phyloP scores from a whole-genome alignment of 1,284 basidiomycete genomes.

The Ganoderma meredithae region DNA sequence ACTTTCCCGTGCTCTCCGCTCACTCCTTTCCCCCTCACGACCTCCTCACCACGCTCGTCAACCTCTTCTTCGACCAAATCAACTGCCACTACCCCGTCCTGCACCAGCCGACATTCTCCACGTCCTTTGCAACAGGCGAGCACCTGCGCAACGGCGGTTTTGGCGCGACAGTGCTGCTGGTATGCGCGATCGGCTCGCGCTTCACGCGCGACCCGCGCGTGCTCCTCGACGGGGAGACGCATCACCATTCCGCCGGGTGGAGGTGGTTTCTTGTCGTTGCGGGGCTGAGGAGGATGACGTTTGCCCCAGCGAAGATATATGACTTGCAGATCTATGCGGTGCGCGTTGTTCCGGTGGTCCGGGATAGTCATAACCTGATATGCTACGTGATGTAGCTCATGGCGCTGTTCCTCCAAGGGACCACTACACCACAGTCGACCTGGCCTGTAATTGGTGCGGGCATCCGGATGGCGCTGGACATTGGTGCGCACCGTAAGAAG shows the following conservation, averaged over 20 bases:
- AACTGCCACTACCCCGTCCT: slow-evolving; percentile 76
- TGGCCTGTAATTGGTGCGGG: slow-evolving; percentile 61
- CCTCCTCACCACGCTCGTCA: slow-evolving; percentile 65
- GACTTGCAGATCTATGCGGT: slow-evolving; percentile 70
- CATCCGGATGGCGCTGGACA: slow-evolving; percentile 54
- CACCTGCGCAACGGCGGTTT: slow-evolving; percentile 68
- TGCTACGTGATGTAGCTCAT: slow-evolving; percentile 9
- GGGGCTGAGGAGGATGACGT: slow-evolving; percentile 59
- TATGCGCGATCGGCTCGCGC: slow-evolving; percentile 78
- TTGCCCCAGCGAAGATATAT: slow-evolving; percentile 64
- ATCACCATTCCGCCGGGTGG: slow-evolving; percentile 75
- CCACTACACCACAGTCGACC: slow-evolving; percentile 54
- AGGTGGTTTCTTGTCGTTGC: slow-evolving; percentile 73
- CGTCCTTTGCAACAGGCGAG: slow-evolving; percentile 56
- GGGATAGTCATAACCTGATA: no score
- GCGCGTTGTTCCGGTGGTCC: background rate
- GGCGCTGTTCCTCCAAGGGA: slow-evolving; percentile 47
- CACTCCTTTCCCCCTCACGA: slow-evolving; percentile 64
- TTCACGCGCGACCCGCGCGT: slow-evolving; percentile 74
- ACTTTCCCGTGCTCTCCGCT: slow-evolving; percentile 28
- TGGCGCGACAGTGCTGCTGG: slow-evolving; percentile 72
- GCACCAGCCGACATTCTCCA: slow-evolving; percentile 80
- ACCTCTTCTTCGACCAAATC: slow-evolving; percentile 71
- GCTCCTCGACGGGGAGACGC: slow-evolving; percentile 51
- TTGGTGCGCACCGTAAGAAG: slow-evolving; percentile 50